Evolutionary conservation across 2,329 filamentous ascomycete species (phyloP).

Genomic region (Fusarium temperatum): DNA sequence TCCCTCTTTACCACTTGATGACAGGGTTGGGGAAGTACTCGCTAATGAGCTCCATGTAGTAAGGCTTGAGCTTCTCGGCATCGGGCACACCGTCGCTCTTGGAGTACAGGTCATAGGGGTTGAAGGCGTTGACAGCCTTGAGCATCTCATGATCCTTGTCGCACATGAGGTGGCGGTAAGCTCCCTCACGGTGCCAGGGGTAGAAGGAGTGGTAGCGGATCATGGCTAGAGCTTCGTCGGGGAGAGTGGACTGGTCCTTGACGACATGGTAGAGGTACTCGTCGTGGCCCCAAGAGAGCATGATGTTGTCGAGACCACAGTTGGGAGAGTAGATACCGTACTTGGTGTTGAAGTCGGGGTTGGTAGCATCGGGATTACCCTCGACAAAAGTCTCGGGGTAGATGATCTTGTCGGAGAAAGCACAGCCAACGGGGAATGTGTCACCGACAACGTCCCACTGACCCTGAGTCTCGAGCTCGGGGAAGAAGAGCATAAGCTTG

Average conservation of each 20-base stretch:
- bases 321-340: slow-evolving; percentile 82
- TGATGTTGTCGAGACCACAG: slow-evolving; percentile 86
- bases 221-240: slow-evolving; percentile 87
- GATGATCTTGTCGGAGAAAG: slow-evolving; percentile 80
- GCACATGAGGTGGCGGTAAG: slow-evolving; percentile 85
- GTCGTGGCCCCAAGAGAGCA: slow-evolving; percentile 91
- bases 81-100: slow-evolving; percentile 86
- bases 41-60: slow-evolving; percentile 55
- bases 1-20: slow-evolving; percentile 49
- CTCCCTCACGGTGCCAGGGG: slow-evolving; percentile 85
- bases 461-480: slow-evolving; percentile 69
- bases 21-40: slow-evolving; percentile 54
- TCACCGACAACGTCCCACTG: slow-evolving; percentile 96
- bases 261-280: slow-evolving; percentile 89
- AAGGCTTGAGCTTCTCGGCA: slow-evolving; percentile 76
- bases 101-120: slow-evolving; percentile 91
- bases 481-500: slow-evolving; percentile 83
- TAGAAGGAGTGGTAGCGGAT: slow-evolving; percentile 95
- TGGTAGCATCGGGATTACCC: slow-evolving; percentile 76
- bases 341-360: slow-evolving; percentile 78
- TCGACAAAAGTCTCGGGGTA: slow-evolving; percentile 77
- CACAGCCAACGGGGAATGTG: slow-evolving; percentile 82
- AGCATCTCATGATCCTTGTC: slow-evolving; percentile 83
- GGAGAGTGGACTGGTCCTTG: slow-evolving; percentile 82
- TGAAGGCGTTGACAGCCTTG: slow-evolving; percentile 84